Evolutionary conservation across 352 stramenopile genomes (phyloP).

Genomic region (Detonula confervacea): DNA sequence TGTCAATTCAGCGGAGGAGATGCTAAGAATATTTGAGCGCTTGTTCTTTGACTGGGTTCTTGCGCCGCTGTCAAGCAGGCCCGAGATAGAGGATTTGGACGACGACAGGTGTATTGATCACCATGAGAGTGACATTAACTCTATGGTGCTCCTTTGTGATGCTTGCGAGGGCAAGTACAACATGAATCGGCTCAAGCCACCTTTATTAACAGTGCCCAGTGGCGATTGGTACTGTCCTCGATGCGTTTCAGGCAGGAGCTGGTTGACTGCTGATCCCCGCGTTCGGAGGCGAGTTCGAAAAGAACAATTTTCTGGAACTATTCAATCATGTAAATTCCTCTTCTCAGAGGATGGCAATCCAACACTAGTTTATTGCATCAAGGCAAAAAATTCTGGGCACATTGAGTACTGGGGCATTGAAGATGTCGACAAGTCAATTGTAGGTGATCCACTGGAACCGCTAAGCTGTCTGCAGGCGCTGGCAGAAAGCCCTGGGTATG

Average conservation of each 20-base stretch:
- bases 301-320: conserved; percentile 52
- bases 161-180: conserved; percentile 87
- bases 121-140: conserved; percentile 76
- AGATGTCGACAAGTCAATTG: conserved; percentile 72
- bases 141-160: conserved; percentile 85
- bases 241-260: conserved; percentile 78
- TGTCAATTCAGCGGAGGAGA: conserved; percentile 80
- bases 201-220: conserved; percentile 74
- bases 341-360: conserved; percentile 56
- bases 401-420: conserved; percentile 61
- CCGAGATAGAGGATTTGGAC: conserved; percentile 73
- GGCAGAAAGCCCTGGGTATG: conserved; percentile 83
- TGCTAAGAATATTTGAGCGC: conserved; percentile 84
- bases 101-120: conserved; percentile 85
- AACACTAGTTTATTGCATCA: conserved; percentile 76
- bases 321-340: conserved; percentile 68
- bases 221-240: conserved; percentile 86
- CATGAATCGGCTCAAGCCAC: conserved; percentile 76
- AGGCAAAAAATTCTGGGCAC: conserved; percentile 36
- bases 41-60: conserved; percentile 87
- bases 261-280: conserved; percentile 77
- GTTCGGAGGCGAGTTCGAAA: conserved; percentile 70
- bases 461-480: conserved; percentile 75
- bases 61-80: conserved; percentile 63
- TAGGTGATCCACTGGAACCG: conserved; percentile 61